Evolutionary conservation across 2,329 filamentous ascomycete species (phyloP).

Genomic region (Fusarium musae): DNA sequence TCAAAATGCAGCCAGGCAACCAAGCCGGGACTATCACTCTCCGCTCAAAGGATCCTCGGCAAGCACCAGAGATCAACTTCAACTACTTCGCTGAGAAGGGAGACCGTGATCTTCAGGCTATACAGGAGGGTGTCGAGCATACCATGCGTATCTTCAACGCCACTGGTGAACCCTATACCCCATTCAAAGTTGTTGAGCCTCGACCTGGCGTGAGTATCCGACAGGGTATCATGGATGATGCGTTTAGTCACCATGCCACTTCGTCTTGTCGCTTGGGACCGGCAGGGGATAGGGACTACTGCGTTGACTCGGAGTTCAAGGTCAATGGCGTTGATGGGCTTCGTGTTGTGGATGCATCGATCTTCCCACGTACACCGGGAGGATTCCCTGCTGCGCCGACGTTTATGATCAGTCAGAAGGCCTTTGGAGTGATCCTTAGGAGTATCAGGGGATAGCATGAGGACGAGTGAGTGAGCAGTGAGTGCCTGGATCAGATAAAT

Average conservation of each 20-base stretch:
- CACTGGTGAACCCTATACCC: conserved; percentile 40
- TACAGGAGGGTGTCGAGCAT: conserved; percentile 33
- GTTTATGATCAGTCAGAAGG: conserved; percentile 32
- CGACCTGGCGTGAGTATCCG: conserved; percentile 58
- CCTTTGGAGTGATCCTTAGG: conserved; percentile 1
- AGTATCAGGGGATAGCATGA: rapidly evolving
- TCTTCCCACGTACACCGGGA: conserved; percentile 55
- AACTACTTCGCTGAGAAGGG: conserved; percentile 62
- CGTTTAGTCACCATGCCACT: conserved; percentile 68
- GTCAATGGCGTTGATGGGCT: conserved; percentile 65
- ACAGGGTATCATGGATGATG: conserved; percentile 59
- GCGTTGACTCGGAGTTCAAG: conserved; percentile 65
- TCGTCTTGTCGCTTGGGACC: conserved; percentile 66
- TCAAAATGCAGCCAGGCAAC: conserved; percentile 73
- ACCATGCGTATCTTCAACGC: conserved; percentile 42
- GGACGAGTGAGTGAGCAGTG: rapidly evolving
- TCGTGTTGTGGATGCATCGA: conserved; percentile 69
- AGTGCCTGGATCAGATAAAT: rapidly evolving
- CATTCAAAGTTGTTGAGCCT: conserved; percentile 23
- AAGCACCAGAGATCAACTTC: conserved; percentile 71
- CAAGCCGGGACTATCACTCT: conserved; percentile 69
- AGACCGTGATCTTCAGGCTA: conserved; percentile 12
- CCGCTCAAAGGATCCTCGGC: conserved; percentile 68
- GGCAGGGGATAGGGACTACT: conserved; percentile 61
- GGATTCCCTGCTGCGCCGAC: conserved; percentile 30